Evolutionary conservation across 495 filamentous ascomycete species (phyloP).

Genomic region (Extremus antarcticus): DNA sequence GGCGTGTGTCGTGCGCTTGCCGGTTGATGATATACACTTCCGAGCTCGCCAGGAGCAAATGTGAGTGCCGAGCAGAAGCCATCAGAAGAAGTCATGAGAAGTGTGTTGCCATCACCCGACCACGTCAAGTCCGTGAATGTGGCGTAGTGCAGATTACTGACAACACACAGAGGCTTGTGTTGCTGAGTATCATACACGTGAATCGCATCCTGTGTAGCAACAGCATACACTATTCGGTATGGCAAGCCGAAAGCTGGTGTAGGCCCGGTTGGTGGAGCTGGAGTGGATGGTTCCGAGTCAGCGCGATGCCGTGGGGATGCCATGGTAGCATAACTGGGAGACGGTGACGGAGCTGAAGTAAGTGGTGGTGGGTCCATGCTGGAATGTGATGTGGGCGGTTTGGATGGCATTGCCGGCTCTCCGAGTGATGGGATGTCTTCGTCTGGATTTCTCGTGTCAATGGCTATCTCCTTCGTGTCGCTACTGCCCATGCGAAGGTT

Average conservation of each 20-base stretch:
- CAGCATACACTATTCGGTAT: conserved; percentile 92
- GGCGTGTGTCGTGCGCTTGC: conserved; percentile 10
- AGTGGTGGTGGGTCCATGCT: conserved; percentile 77
- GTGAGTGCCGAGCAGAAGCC: conserved; percentile 91
- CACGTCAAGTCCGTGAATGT: conserved; percentile 95
- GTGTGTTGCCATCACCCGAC: conserved; percentile 83
- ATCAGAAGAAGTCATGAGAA: conserved; percentile 94
- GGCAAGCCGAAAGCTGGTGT: conserved; percentile 62
- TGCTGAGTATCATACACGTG: conserved; percentile 96
- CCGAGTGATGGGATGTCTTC: conserved; percentile 74
- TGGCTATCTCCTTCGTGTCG: conserved; percentile 77
- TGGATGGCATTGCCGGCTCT: conserved; percentile 61
- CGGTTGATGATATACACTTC: conserved; percentile 58
- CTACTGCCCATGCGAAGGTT: conserved; percentile 53
- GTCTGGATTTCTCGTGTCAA: conserved; percentile 83
- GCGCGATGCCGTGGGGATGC: conserved; percentile 40
- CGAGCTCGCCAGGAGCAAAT: conserved; percentile 76
- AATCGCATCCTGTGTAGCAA: conserved; percentile 95
- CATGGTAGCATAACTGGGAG: conserved; percentile 35
- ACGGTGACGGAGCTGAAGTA: conserved; percentile 38
- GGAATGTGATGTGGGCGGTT: conserved; percentile 42
- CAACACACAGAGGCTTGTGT: conserved; percentile 77
- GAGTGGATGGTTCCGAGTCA: conserved; percentile 43
- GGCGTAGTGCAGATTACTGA: conserved; percentile 93
- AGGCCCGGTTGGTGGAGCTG: conserved; percentile 43